A percentile compares a stretch with the other conserved stretches of the same genome.
phyloP scores from a whole-genome alignment of 2,329 filamentous ascomycete genomes.

The Didymella pinodella region DNA sequence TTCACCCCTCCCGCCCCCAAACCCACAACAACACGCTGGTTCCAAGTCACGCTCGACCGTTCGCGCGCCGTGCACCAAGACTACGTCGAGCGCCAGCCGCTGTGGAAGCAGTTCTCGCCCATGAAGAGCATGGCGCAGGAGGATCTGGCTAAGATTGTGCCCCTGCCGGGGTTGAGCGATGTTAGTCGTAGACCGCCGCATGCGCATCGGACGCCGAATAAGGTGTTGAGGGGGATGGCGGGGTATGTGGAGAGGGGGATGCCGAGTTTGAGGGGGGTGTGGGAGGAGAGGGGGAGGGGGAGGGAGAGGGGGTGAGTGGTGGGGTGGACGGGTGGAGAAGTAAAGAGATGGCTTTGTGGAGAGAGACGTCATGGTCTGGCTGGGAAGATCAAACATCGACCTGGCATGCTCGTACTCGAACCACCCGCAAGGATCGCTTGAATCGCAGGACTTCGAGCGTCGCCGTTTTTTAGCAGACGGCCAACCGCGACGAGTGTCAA shows the following conservation, averaged over 20 bases:
- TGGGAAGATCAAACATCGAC: no score
- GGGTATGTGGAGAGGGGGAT: conserved; percentile 34
- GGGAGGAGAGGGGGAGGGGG: conserved; percentile 26
- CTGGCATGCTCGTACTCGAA: no score
- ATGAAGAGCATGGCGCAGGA: conserved; percentile 46
- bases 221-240: conserved; percentile 37
- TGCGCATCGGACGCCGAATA: conserved; percentile 44
- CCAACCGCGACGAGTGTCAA: no score
- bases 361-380: no score
- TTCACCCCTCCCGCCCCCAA: conserved; percentile 22
- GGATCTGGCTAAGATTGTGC: conserved; percentile 53
- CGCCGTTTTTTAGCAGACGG: no score
- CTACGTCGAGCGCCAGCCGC: conserved; percentile 50
- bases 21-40: conserved; percentile 43
- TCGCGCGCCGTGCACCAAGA: conserved; percentile 53
- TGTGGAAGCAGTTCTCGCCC: conserved; percentile 44
- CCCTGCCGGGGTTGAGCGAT: conserved; percentile 53
- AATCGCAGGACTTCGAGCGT: no score
- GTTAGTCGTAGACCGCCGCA: conserved; percentile 47
- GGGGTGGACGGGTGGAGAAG: no score
- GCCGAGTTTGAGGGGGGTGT: conserved; percentile 46
- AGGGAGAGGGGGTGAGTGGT: background rate
- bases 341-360: no score
- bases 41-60: conserved; percentile 53
- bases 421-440: no score